Evolutionary conservation across 306 rosid species (phyloP).

Genomic region (Sophora flavescens): DNA sequence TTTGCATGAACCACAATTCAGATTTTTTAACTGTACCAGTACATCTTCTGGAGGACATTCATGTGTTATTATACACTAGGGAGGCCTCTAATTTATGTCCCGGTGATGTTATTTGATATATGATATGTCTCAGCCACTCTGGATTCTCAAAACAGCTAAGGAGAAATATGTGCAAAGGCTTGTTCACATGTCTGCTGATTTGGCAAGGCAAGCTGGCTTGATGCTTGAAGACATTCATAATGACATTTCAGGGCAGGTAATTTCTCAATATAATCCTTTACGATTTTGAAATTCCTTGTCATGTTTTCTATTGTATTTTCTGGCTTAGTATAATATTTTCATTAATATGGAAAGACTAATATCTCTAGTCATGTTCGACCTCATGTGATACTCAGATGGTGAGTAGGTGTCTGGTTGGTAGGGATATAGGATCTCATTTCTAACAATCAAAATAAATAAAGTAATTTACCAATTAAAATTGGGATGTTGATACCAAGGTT

Average conservation of each 20-base stretch:
- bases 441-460: background rate
- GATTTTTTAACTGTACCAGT: conserved; percentile 9
- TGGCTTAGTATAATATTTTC: conserved; percentile 16
- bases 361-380: conserved; percentile 8
- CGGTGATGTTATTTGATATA: conserved; percentile 51
- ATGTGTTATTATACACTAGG: conserved; percentile 25
- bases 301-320: conserved; percentile 12
- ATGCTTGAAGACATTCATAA: conserved; percentile 74
- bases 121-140: conserved; percentile 83
- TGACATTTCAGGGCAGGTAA: conserved; percentile 65
- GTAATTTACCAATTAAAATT: conserved; percentile 1
- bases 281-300: conserved; percentile 18
- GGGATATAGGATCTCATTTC: conserved; percentile 14
- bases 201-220: conserved; percentile 85
- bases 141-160: conserved; percentile 93
- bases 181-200: conserved; percentile 87
- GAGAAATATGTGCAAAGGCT: conserved; percentile 82
- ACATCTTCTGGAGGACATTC: conserved; percentile 32
- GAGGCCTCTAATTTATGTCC: conserved; percentile 42
- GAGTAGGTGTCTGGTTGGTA: conserved; percentile 16
- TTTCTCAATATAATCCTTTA: conserved; percentile 34
- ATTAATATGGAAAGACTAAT: conserved; percentile 1
- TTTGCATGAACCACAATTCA: conserved; percentile 27
- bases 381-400: background rate
- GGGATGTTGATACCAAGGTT: background rate